Conservation (phyloP, 1,139 yeast species). For the Suhomyces ambrosiae region DNA sequence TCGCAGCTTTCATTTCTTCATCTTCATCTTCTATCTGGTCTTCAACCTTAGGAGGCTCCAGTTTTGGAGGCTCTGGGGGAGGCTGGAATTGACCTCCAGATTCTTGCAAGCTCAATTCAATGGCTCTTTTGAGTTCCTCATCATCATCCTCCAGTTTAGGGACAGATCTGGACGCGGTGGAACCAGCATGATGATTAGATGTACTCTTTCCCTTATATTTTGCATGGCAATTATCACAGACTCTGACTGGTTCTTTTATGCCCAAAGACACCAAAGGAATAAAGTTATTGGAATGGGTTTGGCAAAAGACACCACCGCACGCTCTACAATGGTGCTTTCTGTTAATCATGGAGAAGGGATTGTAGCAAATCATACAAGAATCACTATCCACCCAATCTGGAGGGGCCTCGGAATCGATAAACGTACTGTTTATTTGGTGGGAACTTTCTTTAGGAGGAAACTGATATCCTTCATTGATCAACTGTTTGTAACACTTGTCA, state of each 20-base stretch:
- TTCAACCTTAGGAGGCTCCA: too few relatives aligned
- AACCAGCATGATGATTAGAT: slow-evolving; percentile 1
- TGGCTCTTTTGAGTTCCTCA: slow-evolving; percentile 75
- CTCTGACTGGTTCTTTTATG: slow-evolving; percentile 85
- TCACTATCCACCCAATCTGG: slow-evolving; percentile 98
- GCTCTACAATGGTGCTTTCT: slow-evolving; percentile 96
- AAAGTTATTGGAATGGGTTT: slow-evolving; percentile 72
- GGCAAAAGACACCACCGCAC: slow-evolving; percentile 95
- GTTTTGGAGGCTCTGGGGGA: slow-evolving; percentile 16
- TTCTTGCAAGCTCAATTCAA: slow-evolving; percentile 75
- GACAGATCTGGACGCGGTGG: slow-evolving; percentile 3
- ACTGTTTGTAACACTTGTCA: slow-evolving; percentile 58
- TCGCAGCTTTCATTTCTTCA: slow-evolving; percentile 90
- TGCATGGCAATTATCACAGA: slow-evolving; percentile 85
- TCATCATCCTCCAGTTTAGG: slow-evolving; percentile 55
- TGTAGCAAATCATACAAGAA: slow-evolving; percentile 93
- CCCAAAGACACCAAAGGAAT: slow-evolving; percentile 82
- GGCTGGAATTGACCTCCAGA: slow-evolving; percentile 27
- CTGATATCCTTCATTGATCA: slow-evolving; percentile 62
- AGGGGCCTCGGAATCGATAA: slow-evolving; percentile 88
- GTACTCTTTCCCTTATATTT: slow-evolving; percentile 44
- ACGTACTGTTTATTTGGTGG: slow-evolving; percentile 43
- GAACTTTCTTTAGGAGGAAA: slow-evolving; percentile 59
- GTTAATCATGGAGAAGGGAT: slow-evolving; percentile 74
- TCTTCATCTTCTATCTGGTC: slow-evolving; percentile 57